These are phyloP conservation scores for Glarea lozoyensis DNA, from an alignment of 495 filamentous ascomycete genomes.

Conservation along the genomic window DNA sequence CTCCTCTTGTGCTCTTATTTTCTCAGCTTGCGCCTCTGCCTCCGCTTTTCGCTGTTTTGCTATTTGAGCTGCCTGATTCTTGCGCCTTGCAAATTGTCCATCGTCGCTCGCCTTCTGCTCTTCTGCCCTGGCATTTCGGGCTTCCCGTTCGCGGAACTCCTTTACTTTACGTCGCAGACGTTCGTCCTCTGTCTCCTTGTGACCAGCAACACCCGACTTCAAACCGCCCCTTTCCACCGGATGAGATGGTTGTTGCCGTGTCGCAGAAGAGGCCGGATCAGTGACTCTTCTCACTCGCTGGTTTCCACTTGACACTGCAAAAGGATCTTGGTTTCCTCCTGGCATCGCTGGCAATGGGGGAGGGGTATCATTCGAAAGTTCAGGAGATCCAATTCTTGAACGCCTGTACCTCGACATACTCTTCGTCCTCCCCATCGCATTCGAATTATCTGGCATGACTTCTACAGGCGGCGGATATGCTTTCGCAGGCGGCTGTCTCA, in stretches of 20 bases:
- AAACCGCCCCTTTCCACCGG: too few relatives aligned
- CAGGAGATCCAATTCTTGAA: constrained; percentile 7
- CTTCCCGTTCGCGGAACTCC: constrained; percentile 14
- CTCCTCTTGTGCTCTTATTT: constrained; percentile 7
- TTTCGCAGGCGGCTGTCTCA: constrained; percentile 10
- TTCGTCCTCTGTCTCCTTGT: constrained; percentile 14
- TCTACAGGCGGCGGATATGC: not conserved
- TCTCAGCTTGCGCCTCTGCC: constrained; percentile 13
- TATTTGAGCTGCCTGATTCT: too few relatives aligned
- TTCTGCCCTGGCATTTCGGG: not conserved
- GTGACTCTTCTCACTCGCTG: constrained; percentile 8
- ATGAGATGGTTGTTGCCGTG: constrained; percentile 1
- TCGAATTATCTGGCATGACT: not conserved
- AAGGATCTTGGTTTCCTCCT: constrained; percentile 10
- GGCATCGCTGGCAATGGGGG: constrained; percentile 6
- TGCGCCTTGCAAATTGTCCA: constrained; percentile 5
- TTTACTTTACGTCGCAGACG: constrained; percentile 8
- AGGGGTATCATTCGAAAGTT: not conserved
- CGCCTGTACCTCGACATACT: constrained; percentile 55
- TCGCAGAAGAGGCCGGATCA: constrained; percentile 6
- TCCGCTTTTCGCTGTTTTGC: constrained; percentile 23
- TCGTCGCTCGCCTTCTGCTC: constrained; percentile 12
- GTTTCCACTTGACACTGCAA: not conserved
- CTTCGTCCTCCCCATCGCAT: constrained; percentile 22
- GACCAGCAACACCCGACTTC: too few relatives aligned